Conservation (phyloP, 768 basidiomycete species). For the Leccinellum luteum region DNA sequence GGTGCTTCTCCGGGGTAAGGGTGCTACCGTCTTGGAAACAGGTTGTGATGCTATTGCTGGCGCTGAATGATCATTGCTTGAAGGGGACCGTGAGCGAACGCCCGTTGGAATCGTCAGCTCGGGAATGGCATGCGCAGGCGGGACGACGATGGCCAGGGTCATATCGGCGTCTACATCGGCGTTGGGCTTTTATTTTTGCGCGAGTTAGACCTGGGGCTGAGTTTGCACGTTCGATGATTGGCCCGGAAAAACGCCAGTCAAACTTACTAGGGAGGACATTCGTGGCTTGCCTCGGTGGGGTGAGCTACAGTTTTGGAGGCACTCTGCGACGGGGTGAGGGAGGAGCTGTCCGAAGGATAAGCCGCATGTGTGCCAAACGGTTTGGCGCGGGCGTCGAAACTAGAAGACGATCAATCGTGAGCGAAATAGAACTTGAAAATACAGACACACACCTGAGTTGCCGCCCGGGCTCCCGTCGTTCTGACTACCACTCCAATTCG, state of each 20-base stretch:
- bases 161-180: not conserved
- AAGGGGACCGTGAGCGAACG: not conserved
- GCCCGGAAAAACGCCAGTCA: not conserved
- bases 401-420: no score
- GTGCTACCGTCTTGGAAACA: not conserved
- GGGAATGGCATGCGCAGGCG: conserved; percentile 29
- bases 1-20: not conserved
- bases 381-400: no score
- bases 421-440: no score
- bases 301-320: conserved; percentile 38
- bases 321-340: conserved; percentile 74
- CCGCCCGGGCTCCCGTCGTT: no score
- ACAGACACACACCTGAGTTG: no score
- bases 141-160: conserved; percentile 13
- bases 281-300: conserved; percentile 20
- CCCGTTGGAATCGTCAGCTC: conserved; percentile 26
- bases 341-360: no score
- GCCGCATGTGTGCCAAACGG: no score
- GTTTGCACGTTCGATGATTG: not conserved
- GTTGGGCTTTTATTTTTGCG: not conserved
- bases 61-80: no score
- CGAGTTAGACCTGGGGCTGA: conserved; percentile 15
- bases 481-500: no score
- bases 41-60: no score
- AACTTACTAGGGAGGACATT: conserved; percentile 1